Evolutionary conservation across 208 protist species (phyloP).

Genomic region (Entamoeba histolytica): DNA sequence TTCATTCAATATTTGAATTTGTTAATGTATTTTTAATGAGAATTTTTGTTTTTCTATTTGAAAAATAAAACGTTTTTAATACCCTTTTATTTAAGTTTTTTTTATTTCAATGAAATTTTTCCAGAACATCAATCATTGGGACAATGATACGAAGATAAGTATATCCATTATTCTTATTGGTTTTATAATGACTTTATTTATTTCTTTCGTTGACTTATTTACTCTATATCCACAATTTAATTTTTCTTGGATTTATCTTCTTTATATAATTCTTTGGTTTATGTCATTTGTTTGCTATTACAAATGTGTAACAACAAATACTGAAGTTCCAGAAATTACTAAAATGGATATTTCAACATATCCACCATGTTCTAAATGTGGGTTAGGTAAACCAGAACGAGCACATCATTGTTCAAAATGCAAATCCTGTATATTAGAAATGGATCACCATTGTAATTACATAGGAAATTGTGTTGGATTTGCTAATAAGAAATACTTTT

Average conservation of each 20-base stretch:
- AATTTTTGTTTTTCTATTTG: too few relatives aligned
- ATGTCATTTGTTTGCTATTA: background rate
- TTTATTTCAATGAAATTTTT: too few relatives aligned
- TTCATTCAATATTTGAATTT: too few relatives aligned
- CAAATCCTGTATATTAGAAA: slow-evolving; percentile 34
- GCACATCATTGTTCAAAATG: slow-evolving; percentile 38
- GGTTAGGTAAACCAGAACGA: slow-evolving; percentile 18
- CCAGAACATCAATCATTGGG: background rate
- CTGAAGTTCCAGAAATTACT: background rate
- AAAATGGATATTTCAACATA: background rate
- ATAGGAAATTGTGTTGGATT: slow-evolving; percentile 1
- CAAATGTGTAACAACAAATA: background rate
- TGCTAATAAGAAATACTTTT: background rate
- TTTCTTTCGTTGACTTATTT: background rate
- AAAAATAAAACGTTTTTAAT: too few relatives aligned
- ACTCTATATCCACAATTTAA: background rate
- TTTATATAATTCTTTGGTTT: background rate
- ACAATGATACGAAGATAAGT: background rate
- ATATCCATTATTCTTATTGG: background rate
- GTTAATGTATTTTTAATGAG: too few relatives aligned
- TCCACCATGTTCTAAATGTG: background rate
- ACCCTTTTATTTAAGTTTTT: too few relatives aligned
- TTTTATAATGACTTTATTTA: background rate
- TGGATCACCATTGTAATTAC: slow-evolving; percentile 47
- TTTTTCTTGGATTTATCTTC: background rate